Base-by-base conservation (phyloP, 352 stramenopile species). In the Phytophthora uliginosa region DNA sequence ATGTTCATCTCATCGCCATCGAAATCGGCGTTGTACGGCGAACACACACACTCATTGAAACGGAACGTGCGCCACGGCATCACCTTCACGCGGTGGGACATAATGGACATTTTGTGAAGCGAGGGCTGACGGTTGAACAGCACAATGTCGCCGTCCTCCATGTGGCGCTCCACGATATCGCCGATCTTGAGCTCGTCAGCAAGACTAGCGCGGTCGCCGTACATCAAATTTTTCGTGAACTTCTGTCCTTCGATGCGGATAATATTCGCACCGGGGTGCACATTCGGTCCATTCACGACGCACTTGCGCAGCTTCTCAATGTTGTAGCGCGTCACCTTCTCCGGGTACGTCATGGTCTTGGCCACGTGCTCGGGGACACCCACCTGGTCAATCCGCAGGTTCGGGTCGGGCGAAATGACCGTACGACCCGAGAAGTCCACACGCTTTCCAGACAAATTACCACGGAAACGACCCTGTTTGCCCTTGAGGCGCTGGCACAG, bases 1-100 rank as follows among this genome's bases (percentile, higher is more conserved):
- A 99, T 98, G 81, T 99, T 99, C 98, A 99, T 99, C 77, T 99
- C 98, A 71, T 99, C 98, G 63, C 98, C 98, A 82, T 99, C 98
- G 74, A 99, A 99, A 82, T 99, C 98, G 40, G 98, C 98, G 57
- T 99, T 99, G 82, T 99, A 99, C 33, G 98, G 98, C 55, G 97
- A 97, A 83, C 98, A 99, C 38, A 99, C 97, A 69, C 98, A 99
- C 83, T 99, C 98, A 84, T 99, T 99, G 83, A 99, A 99, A 20
- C 98, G 95, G 79, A 99, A 99, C 13, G 98, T 99, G 38, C 97
- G 87, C 95, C 95, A 99, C 7, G 97, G 92, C 83, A 99, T 97
- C 34, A 99, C 95, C 76, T 97, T 95, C 51, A 91, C 82, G 20
- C 87, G 86, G 57, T 95, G 90, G 24, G 85, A 79, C 98, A 99